A percentile compares a stretch with the other conserved stretches of the same genome.
phyloP scores from a whole-genome alignment of 2,329 filamentous ascomycete species.

The Diaporthe ilicicola region DNA sequence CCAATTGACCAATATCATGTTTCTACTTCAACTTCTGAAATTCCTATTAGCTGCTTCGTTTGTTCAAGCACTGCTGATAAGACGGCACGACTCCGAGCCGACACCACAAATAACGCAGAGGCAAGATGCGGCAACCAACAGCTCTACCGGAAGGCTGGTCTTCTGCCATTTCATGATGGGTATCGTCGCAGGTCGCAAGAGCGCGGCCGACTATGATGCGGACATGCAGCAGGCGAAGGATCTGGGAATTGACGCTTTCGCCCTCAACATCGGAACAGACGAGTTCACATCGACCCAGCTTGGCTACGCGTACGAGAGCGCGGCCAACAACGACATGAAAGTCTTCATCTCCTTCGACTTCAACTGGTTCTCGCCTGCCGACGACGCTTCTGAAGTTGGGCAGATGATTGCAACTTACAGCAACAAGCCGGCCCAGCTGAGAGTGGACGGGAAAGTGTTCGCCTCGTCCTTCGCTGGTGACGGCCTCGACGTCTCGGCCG shows the following conservation, averaged over 20 bases:
- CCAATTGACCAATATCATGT: slow-evolving; percentile 16
- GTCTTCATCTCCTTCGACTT: slow-evolving; percentile 65
- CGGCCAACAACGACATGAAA: slow-evolving; percentile 56
- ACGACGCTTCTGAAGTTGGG: slow-evolving; percentile 50
- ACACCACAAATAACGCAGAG: neutral
- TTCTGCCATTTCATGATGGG: slow-evolving; percentile 35
- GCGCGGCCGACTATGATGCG: slow-evolving; percentile 33
- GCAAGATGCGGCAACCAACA: slow-evolving; percentile 17
- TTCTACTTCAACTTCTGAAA: slow-evolving; percentile 20
- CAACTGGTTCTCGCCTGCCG: slow-evolving; percentile 31
- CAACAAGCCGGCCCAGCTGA: slow-evolving; percentile 54
- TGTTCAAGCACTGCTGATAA: slow-evolving; percentile 16
- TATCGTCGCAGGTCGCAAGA: slow-evolving; percentile 29
- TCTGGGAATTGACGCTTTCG: slow-evolving; percentile 43
- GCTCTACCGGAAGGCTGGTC: slow-evolving; percentile 30
- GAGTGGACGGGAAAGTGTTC: slow-evolving; percentile 57
- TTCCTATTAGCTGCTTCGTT: slow-evolving; percentile 24
- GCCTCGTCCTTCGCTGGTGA: slow-evolving; percentile 63
- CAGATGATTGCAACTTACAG: slow-evolving; percentile 56
- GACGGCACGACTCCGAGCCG: slow-evolving; percentile 11
- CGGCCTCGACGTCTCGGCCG: slow-evolving; percentile 51
- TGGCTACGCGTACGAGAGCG: slow-evolving; percentile 56
- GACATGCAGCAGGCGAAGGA: slow-evolving; percentile 33
- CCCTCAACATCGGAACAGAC: slow-evolving; percentile 46
- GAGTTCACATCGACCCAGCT: slow-evolving; percentile 54